Percentiles rank a stretch among this genome's conserved stretches.
These are phyloP conservation scores for Santalum album DNA, from an alignment of 164 flowering plant genomes.

Conservation along the genomic window DNA sequence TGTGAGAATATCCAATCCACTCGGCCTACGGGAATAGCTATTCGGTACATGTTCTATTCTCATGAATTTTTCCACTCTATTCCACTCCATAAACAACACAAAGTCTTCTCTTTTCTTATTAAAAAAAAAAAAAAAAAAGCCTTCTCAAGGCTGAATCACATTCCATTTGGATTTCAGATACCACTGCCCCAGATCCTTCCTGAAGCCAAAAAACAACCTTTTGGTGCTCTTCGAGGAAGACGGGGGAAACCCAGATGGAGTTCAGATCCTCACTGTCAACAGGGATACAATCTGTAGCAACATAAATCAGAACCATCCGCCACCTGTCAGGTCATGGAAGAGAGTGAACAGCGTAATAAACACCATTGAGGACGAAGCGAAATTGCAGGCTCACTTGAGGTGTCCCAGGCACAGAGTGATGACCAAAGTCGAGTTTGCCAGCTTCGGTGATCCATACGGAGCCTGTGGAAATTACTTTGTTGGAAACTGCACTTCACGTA, in stretches of 20 bases:
- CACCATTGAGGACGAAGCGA: slow-evolving; percentile 21
- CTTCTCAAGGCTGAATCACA: not conserved
- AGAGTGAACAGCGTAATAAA: slow-evolving; percentile 22
- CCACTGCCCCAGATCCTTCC: slow-evolving; percentile 70
- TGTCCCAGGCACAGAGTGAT: slow-evolving; percentile 57
- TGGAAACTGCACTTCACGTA: too few relatives aligned
- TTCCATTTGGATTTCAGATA: too few relatives aligned
- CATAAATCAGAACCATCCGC: slow-evolving; percentile 41
- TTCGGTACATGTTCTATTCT: too few relatives aligned
- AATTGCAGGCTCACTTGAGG: slow-evolving; percentile 30
- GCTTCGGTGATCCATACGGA: slow-evolving; percentile 51
- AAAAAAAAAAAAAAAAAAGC: not conserved
- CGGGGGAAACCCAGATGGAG: slow-evolving; percentile 37
- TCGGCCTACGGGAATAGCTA: too few relatives aligned
- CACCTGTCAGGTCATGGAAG: slow-evolving; percentile 44
- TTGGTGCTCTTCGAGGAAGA: slow-evolving; percentile 76
- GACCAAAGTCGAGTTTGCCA: slow-evolving; percentile 48
- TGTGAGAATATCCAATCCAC: too few relatives aligned
- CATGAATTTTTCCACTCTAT: too few relatives aligned
- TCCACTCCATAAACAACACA: not conserved
- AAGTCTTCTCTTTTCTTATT: not conserved
- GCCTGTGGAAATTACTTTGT: too few relatives aligned
- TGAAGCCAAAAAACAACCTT: slow-evolving; percentile 63
- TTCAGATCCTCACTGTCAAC: slow-evolving; percentile 31
- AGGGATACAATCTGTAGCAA: slow-evolving; percentile 68